These are phyloP conservation scores for Alloteropsis semialata DNA, from an alignment of 176 grass and related monocot genomes.

Conservation along the genomic window DNA sequence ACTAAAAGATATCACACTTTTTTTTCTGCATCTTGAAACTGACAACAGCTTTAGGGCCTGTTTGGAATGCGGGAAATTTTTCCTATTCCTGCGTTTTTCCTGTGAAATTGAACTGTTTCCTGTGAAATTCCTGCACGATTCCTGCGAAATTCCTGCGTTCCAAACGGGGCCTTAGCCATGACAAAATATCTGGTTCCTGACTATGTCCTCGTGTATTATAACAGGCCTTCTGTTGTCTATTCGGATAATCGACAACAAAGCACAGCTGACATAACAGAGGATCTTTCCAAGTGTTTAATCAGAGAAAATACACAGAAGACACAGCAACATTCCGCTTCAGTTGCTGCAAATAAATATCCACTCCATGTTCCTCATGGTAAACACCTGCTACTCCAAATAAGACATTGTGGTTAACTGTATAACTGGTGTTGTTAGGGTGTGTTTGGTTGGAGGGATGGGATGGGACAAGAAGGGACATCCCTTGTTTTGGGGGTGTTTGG, in stretches of 20 bases:
- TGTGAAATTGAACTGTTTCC: too few relatives aligned
- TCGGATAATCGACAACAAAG: slow-evolving; percentile 55
- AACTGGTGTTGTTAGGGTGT: not conserved
- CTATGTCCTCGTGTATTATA: slow-evolving; percentile 17
- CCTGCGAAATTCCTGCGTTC: too few relatives aligned
- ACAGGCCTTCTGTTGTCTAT: slow-evolving; percentile 69
- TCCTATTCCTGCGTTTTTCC: too few relatives aligned
- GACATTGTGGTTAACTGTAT: not conserved
- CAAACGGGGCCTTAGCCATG: too few relatives aligned
- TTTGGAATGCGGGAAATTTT: too few relatives aligned
- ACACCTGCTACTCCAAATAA: not conserved
- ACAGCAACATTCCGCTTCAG: slow-evolving; percentile 40
- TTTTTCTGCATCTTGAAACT: slow-evolving; percentile 6
- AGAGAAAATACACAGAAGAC: slow-evolving; percentile 55
- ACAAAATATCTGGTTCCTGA: slow-evolving; percentile 12
- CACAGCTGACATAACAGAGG: slow-evolving; percentile 58
- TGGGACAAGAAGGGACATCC: too few relatives aligned
- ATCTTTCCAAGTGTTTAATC: slow-evolving; percentile 87
- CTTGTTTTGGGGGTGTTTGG: too few relatives aligned
- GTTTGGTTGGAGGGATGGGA: too few relatives aligned
- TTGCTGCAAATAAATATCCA: slow-evolving; percentile 47
- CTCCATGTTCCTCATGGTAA: slow-evolving; percentile 57
- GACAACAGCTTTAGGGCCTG: slow-evolving; percentile 15
- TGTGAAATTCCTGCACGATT: too few relatives aligned
- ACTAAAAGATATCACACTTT: not conserved